These are phyloP conservation scores for Dictyostelium firmibasis DNA, from an alignment of 78 protist species.

Conservation along the genomic window DNA sequence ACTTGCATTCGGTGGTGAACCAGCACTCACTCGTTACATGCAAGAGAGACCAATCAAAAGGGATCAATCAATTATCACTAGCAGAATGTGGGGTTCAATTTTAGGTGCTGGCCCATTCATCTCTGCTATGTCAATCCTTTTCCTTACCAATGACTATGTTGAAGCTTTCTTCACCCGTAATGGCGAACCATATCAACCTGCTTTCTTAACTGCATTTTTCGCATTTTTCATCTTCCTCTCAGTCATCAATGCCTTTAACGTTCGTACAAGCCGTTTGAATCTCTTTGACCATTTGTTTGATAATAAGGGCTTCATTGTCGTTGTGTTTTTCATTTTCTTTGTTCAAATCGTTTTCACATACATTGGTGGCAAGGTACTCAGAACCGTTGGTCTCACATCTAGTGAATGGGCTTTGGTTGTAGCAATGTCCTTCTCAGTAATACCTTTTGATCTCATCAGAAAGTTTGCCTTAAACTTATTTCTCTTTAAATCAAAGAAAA, in stretches of 20 bases:
- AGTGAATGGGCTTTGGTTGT: constrained; percentile 76
- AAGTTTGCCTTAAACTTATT: constrained; percentile 51
- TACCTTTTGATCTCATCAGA: constrained; percentile 77
- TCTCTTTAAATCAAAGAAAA: neutral
- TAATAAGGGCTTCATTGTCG: constrained; percentile 73
- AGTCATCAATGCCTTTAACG: constrained; percentile 91
- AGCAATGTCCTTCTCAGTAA: constrained; percentile 52
- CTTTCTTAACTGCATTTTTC: constrained; percentile 87
- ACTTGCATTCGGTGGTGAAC: constrained; percentile 93
- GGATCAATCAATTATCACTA: constrained; percentile 70
- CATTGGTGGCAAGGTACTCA: constrained; percentile 78
- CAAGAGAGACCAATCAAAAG: constrained; percentile 81
- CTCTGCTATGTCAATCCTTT: constrained; percentile 37
- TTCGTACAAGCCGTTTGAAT: constrained; percentile 74
- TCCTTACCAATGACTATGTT: constrained; percentile 47
- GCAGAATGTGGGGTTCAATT: constrained; percentile 83
- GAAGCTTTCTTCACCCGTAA: constrained; percentile 40
- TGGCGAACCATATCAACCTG: constrained; percentile 56
- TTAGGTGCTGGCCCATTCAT: constrained; percentile 79
- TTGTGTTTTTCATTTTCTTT: constrained; percentile 74
- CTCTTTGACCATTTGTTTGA: constrained; percentile 76
- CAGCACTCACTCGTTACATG: constrained; percentile 87
- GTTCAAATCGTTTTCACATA: constrained; percentile 83
- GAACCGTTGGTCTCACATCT: constrained; percentile 76
- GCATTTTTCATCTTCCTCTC: constrained; percentile 88